Conservation (phyloP, 2,329 filamentous ascomycete species). For the Lasiodiplodia theobromae region DNA sequence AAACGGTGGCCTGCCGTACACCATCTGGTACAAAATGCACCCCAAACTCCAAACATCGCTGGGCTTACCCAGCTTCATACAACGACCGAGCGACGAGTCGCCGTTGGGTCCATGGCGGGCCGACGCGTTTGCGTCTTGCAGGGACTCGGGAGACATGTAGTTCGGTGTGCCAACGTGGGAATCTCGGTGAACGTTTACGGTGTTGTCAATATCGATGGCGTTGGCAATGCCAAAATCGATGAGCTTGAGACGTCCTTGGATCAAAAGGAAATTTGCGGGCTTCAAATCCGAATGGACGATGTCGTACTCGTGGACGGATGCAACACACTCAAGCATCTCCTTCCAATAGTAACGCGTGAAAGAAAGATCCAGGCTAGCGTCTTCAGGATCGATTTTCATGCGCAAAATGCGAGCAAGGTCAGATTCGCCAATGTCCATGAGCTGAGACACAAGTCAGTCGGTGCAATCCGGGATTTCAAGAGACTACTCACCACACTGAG, state of each 20-base stretch:
- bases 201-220: slow-evolving; percentile 93
- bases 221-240: slow-evolving; percentile 99
- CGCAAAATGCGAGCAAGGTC: slow-evolving; percentile 88
- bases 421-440: slow-evolving; percentile 97
- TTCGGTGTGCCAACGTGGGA: slow-evolving; percentile 95
- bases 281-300: slow-evolving; percentile 98
- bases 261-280: slow-evolving; percentile 94
- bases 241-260: slow-evolving; percentile 87
- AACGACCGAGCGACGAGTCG: slow-evolving; percentile 63
- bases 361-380: slow-evolving; percentile 80
- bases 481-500: slow-evolving; percentile 75
- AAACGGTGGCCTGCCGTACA: slow-evolving; percentile 95
- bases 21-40: slow-evolving; percentile 97
- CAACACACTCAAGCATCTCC: slow-evolving; percentile 96
- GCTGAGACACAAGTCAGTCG: slow-evolving; percentile 54
- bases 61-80: slow-evolving; percentile 96
- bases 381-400: slow-evolving; percentile 63
- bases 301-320: slow-evolving; percentile 85
- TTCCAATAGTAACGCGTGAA: slow-evolving; percentile 99
- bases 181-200: slow-evolving; percentile 96
- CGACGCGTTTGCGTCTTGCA: slow-evolving; percentile 81
- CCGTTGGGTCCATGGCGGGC: slow-evolving; percentile 51
- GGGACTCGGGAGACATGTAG: slow-evolving; percentile 96
- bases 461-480: neutral
- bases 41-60: slow-evolving; percentile 96